Percentiles rank a stretch among this genome's conserved stretches.
Conservation (phyloP, 257 asterid genomes). For the Solanum etuberosum region DNA sequence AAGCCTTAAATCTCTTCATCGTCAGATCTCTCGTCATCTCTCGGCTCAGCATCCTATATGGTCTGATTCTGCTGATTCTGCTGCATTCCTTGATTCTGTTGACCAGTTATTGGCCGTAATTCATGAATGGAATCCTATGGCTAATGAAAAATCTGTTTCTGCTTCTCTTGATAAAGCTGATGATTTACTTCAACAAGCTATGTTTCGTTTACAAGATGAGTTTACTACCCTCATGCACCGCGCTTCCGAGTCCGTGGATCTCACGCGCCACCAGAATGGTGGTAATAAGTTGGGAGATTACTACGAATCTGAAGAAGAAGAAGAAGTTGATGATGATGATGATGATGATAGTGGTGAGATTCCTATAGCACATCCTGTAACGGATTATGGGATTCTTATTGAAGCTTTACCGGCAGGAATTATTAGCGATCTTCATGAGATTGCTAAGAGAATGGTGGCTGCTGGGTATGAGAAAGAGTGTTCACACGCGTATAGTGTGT, state of each 20-base stretch:
- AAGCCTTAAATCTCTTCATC: constrained; percentile 53
- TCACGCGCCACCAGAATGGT: constrained; percentile 5
- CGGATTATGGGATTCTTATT: constrained; percentile 64
- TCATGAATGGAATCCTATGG: constrained; percentile 62
- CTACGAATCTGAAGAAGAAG: constrained; percentile 45
- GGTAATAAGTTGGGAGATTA: neutral
- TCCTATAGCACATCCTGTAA: constrained; percentile 77
- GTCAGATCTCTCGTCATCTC: constrained; percentile 60
- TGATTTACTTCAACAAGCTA: constrained; percentile 76
- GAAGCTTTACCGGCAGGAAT: constrained; percentile 79
- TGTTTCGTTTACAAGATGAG: constrained; percentile 87
- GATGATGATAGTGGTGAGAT: constrained; percentile 37
- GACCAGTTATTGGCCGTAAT: constrained; percentile 52
- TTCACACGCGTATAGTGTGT: constrained; percentile 70
- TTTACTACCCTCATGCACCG: constrained; percentile 56
- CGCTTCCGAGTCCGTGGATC: constrained; percentile 59
- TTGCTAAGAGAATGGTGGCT: constrained; percentile 85
- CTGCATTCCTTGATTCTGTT: constrained; percentile 44
- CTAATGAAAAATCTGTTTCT: constrained; percentile 53
- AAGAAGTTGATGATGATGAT: constrained; percentile 2
- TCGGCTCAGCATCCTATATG: constrained; percentile 52
- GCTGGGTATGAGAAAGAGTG: constrained; percentile 90
- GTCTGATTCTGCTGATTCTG: constrained; percentile 50
- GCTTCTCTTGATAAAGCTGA: constrained; percentile 84
- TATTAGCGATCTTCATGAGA: constrained; percentile 65